Base-by-base conservation (phyloP, 495 filamentous ascomycete genomes). In the Daldinia concentrica region DNA sequence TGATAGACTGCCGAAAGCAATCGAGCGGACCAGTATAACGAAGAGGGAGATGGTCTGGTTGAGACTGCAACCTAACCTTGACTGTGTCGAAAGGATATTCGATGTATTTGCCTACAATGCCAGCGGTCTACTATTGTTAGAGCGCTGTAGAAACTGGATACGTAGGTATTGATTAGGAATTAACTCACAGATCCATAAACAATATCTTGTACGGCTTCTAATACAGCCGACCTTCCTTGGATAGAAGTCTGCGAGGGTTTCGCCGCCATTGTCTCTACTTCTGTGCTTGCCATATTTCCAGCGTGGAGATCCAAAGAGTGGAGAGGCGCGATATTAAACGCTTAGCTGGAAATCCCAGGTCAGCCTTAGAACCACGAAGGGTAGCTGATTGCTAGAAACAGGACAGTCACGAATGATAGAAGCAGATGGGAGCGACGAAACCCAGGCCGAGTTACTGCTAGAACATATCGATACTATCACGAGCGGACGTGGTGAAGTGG, bases 31-130 rank as follows among this genome's bases (percentile, higher is more conserved):
- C 96, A 1, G 79, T 89, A 78, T 98, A 99, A 19, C 86, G 90
- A 14, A 93, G 88, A 29, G 95, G 93, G 1, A 91, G 85, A 66
- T 91, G 87, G 74, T 93, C 90, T 7, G 93, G 93, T 78, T 98
- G 95, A 4, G 90, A 90, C 77, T 93, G 91, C 4, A 93, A 82
- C 26, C 88, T 83, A 55, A 89, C 95, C 84, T 99, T 99, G 73
- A 99, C 90, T 0, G 96, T 99, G 82, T 99, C 96, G 79, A 98
- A 98, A 32, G 96, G 96, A 78, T 96, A 99, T 76, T 99, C 96
- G 74, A 99, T 93, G 69, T 92, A 88, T 83, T 99, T 99, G 67
- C 95, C 96, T 24, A 92, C 91, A 62, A 95, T 90, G 65, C 96
- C 96, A 43, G 94, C 94, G 26, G 89, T 79, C 92, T 94, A 71